These are phyloP conservation scores for Dichotomopilus funicola DNA, from an alignment of 2,329 filamentous ascomycete genomes.

Conservation along the genomic window DNA sequence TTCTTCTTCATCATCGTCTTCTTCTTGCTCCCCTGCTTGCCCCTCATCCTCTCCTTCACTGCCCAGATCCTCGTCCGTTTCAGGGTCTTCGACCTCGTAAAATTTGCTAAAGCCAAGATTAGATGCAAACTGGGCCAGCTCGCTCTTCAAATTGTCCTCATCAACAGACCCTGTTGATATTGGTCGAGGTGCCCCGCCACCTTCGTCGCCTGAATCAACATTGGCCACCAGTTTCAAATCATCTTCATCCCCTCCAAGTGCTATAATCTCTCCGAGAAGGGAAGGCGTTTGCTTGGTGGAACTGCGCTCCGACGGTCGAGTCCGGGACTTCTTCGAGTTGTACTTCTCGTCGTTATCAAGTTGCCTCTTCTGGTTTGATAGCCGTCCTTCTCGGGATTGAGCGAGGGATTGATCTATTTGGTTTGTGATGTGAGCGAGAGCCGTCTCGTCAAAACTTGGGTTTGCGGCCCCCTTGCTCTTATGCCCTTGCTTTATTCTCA, in stretches of 20 bases:
- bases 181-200: constrained; percentile 27
- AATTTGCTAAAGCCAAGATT: constrained; percentile 43
- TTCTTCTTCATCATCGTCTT: constrained; percentile 27
- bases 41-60: neutral
- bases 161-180: constrained; percentile 20
- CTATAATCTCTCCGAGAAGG: constrained; percentile 57
- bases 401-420: constrained; percentile 50
- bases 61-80: constrained; percentile 21
- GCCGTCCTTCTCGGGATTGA: constrained; percentile 28
- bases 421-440: constrained; percentile 48
- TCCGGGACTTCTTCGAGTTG: constrained; percentile 27
- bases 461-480: constrained; percentile 30
- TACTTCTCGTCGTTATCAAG: constrained; percentile 27
- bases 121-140: constrained; percentile 47
- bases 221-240: constrained; percentile 57
- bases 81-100: constrained; percentile 31
- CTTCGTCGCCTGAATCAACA: constrained; percentile 45
- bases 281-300: constrained; percentile 17
- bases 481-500: constrained; percentile 28
- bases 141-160: constrained; percentile 36
- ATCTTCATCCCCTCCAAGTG: constrained; percentile 58
- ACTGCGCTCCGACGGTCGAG: constrained; percentile 25
- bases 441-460: constrained; percentile 41
- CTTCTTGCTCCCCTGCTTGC: constrained; percentile 10
- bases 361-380: constrained; percentile 39